Conservation (phyloP, 192 early-diverging fungal species). For the Backusella psychrophila region DNA sequence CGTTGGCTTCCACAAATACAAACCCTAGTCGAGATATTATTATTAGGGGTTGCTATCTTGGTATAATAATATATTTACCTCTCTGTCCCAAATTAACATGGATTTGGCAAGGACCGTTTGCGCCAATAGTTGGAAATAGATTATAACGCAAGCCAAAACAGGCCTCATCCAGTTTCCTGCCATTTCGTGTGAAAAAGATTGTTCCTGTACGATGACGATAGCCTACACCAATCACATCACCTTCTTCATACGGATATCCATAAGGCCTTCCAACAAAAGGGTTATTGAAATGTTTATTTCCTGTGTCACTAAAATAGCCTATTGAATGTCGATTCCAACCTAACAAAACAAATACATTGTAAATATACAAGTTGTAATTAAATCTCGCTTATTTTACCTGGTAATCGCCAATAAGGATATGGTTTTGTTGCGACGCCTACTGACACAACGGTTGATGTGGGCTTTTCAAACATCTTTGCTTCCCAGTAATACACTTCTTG, state of each 20-base stretch:
- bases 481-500: conserved; percentile 84
- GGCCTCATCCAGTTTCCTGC: conserved; percentile 66
- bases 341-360: conserved; percentile 5
- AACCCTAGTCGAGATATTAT: conserved; percentile 49
- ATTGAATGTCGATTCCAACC: conserved; percentile 78
- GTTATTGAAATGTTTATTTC: conserved; percentile 65
- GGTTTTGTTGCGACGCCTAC: conserved; percentile 76
- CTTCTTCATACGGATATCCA: conserved; percentile 65
- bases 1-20: conserved; percentile 81
- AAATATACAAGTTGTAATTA: neutral
- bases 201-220: conserved; percentile 73
- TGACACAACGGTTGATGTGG: conserved; percentile 60
- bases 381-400: conserved; percentile 34
- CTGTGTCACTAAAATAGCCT: conserved; percentile 67
- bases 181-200: conserved; percentile 76
- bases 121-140: conserved; percentile 63
- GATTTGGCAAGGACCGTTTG: conserved; percentile 54
- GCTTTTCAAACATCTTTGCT: conserved; percentile 76
- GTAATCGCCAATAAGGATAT: conserved; percentile 68
- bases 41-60: too few relatives aligned
- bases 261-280: conserved; percentile 61
- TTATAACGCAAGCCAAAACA: conserved; percentile 70
- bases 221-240: conserved; percentile 77
- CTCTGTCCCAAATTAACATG: conserved; percentile 76
- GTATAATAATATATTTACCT: neutral